phyloP scores from a whole-genome alignment of 108 stramenopile species.

The Aurantiochytrium sp. region DNA sequence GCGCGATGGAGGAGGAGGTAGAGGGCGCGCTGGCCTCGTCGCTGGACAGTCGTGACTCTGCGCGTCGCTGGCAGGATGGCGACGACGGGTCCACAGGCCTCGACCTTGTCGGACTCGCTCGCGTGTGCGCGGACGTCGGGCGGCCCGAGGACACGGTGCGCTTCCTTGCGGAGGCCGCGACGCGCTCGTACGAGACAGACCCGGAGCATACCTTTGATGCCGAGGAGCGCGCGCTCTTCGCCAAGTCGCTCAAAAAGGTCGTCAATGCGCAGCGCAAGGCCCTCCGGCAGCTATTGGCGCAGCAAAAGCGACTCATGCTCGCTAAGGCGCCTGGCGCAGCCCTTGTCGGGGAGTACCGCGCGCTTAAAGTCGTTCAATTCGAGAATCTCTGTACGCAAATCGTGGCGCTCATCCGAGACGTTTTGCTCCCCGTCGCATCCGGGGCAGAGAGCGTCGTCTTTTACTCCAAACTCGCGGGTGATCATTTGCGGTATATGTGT shows the following conservation, averaged over 20 bases:
- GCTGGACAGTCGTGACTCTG: background rate
- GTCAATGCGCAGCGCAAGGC: slow-evolving; percentile 7
- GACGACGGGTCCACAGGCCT: background rate
- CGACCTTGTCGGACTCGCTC: background rate
- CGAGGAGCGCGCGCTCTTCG: background rate
- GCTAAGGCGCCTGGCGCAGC: background rate
- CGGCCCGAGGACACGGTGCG: background rate
- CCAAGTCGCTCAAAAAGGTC: background rate
- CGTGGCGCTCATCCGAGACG: background rate
- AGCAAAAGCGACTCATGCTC: background rate
- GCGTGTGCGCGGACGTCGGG: background rate
- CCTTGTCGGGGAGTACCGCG: background rate
- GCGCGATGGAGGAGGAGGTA: no score
- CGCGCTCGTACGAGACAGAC: background rate
- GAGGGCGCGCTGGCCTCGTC: background rate
- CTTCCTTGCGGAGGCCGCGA: background rate
- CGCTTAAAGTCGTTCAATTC: background rate
- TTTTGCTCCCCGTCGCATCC: background rate
- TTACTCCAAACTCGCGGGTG: background rate
- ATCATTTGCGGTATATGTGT: background rate
- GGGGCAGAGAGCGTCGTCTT: background rate
- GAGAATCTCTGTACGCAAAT: background rate
- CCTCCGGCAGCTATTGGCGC: background rate
- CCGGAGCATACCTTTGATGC: background rate
- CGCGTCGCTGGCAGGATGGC: background rate